Evolutionary conservation across 2,329 filamentous ascomycete genomes (phyloP).

Genomic region (Trichoderma afroharzianum): DNA sequence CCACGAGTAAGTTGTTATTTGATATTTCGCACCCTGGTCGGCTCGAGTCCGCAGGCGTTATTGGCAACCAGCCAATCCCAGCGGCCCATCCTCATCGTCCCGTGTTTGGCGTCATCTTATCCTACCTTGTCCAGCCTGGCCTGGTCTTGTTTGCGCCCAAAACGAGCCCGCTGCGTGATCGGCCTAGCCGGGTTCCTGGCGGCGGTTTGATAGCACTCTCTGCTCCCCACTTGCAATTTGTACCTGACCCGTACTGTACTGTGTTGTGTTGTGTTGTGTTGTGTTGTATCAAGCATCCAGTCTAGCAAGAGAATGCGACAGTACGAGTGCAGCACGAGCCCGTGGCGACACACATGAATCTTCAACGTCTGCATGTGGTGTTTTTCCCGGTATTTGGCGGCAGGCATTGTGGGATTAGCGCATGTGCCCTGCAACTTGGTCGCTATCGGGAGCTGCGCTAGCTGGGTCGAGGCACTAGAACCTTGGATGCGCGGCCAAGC

Average conservation of each 20-base stretch:
- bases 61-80: neutral
- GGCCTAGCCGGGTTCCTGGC: neutral
- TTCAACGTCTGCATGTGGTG: neutral
- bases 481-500: neutral
- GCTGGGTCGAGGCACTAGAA: neutral
- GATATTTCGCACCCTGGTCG: neutral
- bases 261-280: neutral
- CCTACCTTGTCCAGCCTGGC: neutral
- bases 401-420: neutral
- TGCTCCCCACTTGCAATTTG: neutral
- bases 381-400: neutral
- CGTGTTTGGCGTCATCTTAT: conserved; percentile 17
- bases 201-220: neutral
- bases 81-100: conserved; percentile 7
- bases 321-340: neutral
- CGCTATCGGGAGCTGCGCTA: neutral
- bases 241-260: neutral
- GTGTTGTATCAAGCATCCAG: neutral
- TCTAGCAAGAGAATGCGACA: neutral
- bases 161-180: neutral
- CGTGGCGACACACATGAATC: neutral
- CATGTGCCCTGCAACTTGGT: neutral
- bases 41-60: neutral
- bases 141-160: neutral
- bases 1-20: neutral